Conservation (phyloP, 2,329 filamentous ascomycete genomes). For the Juglanconis oblonga region DNA sequence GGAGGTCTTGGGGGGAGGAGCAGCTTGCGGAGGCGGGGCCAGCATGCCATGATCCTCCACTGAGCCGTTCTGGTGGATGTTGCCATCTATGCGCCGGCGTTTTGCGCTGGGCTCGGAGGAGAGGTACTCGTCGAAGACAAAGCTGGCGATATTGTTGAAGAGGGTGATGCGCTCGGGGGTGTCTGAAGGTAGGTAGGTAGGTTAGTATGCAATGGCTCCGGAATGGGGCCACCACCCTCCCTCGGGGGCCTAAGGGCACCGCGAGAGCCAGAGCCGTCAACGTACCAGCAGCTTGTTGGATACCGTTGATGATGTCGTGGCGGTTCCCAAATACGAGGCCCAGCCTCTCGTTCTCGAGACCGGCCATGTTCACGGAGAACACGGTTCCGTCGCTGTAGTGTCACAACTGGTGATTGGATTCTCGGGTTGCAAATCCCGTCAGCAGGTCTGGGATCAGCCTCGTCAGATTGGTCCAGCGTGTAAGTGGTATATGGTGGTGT, state of each 20-base stretch:
- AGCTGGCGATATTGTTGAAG: constrained; percentile 45
- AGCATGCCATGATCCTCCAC: constrained; percentile 6
- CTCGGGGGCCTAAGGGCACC: too few relatives aligned
- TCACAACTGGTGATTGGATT: not conserved
- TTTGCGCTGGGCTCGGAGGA: constrained; percentile 14
- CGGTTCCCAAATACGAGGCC: constrained; percentile 51
- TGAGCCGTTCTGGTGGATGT: constrained; percentile 11
- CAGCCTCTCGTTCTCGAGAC: constrained; percentile 49
- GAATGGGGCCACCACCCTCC: too few relatives aligned
- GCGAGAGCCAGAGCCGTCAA: not conserved
- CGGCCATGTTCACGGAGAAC: constrained; percentile 15
- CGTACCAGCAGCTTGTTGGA: constrained; percentile 52
- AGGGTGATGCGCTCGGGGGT: constrained; percentile 47
- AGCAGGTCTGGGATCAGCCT: not conserved
- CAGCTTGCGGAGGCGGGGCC: not conserved
- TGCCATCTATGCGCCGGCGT: constrained; percentile 13
- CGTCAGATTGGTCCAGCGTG: not conserved
- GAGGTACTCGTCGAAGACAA: constrained; percentile 14
- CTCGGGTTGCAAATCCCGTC: not conserved
- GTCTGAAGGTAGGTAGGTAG: constrained; percentile 37
- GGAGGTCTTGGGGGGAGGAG: not conserved
- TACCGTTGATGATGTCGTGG: constrained; percentile 54
- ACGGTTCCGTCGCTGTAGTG: not conserved
- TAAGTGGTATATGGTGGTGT: not conserved
- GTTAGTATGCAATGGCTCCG: not conserved